Conservation (phyloP, 2,329 filamentous ascomycete species). For the Trichoderma oligosporum region DNA sequence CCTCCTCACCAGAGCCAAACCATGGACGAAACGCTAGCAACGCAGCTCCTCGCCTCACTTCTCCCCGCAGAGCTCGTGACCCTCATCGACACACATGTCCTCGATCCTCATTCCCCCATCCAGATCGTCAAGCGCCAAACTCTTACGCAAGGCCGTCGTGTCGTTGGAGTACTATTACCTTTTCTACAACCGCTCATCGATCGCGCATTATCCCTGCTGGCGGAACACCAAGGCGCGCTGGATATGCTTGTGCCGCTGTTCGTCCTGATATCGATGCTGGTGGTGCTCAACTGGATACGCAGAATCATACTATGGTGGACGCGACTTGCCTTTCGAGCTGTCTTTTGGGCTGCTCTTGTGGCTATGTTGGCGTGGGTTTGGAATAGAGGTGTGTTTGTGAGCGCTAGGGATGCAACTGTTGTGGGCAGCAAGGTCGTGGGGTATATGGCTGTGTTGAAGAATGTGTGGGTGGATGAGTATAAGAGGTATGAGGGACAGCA, state of each 20-base stretch:
- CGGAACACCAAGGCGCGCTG: conserved; percentile 35
- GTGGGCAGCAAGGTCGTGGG: conserved; percentile 42
- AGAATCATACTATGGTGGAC: conserved; percentile 75
- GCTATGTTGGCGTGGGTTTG: conserved; percentile 55
- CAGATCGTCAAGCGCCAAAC: conserved; percentile 39
- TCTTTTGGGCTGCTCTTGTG: conserved; percentile 61
- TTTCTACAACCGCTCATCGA: conserved; percentile 43
- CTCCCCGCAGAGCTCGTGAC: conserved; percentile 44
- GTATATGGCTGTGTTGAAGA: conserved; percentile 47
- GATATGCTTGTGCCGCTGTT: conserved; percentile 34
- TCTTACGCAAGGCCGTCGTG: conserved; percentile 28
- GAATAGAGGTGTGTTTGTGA: conserved; percentile 63
- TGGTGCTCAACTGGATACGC: conserved; percentile 67
- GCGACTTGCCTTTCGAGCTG: conserved; percentile 57
- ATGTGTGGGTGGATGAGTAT: conserved; percentile 57
- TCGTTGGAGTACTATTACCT: conserved; percentile 36
- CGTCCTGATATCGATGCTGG: conserved; percentile 50
- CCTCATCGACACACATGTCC: conserved; percentile 45
- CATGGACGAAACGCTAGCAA: conserved; percentile 34
- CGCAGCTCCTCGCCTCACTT: conserved; percentile 38
- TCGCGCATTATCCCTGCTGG: conserved; percentile 33
- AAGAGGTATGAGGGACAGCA: conserved; percentile 51
- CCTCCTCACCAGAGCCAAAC: no score
- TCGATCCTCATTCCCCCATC: conserved; percentile 45
- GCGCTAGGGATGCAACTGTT: conserved; percentile 54